A percentile compares a stretch with the other conserved stretches of the same genome.
Evolutionary conservation across 495 filamentous ascomycete species (phyloP).

Genomic region (Xylaria flabelliformis): DNA sequence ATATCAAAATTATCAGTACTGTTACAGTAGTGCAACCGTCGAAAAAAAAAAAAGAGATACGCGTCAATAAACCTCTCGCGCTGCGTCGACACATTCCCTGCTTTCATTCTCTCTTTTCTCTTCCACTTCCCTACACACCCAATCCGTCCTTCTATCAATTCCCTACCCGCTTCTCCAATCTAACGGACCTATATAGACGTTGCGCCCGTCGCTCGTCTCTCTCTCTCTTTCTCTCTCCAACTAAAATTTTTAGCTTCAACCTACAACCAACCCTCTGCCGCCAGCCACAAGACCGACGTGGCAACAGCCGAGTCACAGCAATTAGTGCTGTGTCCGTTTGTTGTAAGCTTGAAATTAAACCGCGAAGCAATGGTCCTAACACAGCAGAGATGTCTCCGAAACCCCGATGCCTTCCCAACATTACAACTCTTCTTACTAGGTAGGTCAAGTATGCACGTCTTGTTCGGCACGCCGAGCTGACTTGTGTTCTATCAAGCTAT

Average conservation of each 20-base stretch:
- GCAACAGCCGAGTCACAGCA: slow-evolving; percentile 21
- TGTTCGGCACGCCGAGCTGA: background rate
- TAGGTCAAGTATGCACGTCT: slow-evolving; percentile 43
- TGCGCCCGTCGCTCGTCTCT: background rate
- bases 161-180: background rate
- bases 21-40: background rate
- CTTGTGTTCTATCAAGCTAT: slow-evolving; percentile 36
- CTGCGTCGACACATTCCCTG: background rate
- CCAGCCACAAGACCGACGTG: background rate
- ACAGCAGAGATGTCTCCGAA: slow-evolving; percentile 51
- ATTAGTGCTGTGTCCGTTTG: slow-evolving; percentile 35
- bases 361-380: slow-evolving; percentile 52
- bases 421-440: slow-evolving; percentile 79
- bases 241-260: background rate
- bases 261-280: background rate
- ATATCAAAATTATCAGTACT: slow-evolving; percentile 2
- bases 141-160: background rate
- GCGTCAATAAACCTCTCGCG: background rate
- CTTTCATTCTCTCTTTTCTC: too few species aligned
- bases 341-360: slow-evolving; percentile 43
- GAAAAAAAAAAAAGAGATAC: background rate
- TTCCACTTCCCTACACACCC: background rate
- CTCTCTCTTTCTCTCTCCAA: background rate
- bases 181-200: background rate
- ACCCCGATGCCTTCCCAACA: slow-evolving; percentile 72